These are phyloP conservation scores for Schwanniomyces polymorphus DNA, from an alignment of 805 yeast genomes.

Conservation along the genomic window DNA sequence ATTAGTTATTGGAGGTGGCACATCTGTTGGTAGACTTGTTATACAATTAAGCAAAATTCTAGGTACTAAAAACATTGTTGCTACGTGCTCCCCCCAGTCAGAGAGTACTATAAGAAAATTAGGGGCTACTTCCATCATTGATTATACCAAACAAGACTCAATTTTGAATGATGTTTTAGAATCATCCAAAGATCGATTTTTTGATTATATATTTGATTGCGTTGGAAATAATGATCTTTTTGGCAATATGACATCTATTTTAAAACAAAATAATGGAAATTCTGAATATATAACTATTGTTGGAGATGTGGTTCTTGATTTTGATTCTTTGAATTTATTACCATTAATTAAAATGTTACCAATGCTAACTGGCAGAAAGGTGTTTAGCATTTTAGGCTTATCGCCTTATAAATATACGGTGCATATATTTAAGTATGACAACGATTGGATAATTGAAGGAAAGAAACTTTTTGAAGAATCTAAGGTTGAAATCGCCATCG, in stretches of 20 bases:
- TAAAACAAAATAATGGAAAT: slow-evolving; percentile 48
- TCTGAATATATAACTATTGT: slow-evolving; percentile 53
- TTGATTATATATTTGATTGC: slow-evolving; percentile 65
- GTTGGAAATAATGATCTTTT: slow-evolving; percentile 59
- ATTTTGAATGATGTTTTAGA: slow-evolving; percentile 32
- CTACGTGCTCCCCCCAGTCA: slow-evolving; percentile 54
- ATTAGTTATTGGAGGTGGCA: slow-evolving; percentile 71
- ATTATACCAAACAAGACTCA: slow-evolving; percentile 50
- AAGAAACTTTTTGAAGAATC: slow-evolving; percentile 46
- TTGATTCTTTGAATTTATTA: neutral
- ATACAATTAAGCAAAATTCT: slow-evolving; percentile 54
- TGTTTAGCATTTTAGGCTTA: slow-evolving; percentile 10
- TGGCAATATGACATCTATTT: slow-evolving; percentile 35
- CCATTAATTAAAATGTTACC: neutral
- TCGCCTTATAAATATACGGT: slow-evolving; percentile 27
- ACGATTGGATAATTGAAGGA: slow-evolving; percentile 19
- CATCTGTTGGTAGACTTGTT: slow-evolving; percentile 61
- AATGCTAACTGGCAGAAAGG: neutral
- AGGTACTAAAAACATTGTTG: slow-evolving; percentile 52
- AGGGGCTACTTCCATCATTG: slow-evolving; percentile 62
- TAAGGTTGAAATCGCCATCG: slow-evolving; percentile 48
- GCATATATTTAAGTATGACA: slow-evolving; percentile 12
- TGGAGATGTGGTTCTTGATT: slow-evolving; percentile 46
- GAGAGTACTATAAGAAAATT: slow-evolving; percentile 38
- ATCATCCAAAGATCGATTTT: slow-evolving; percentile 37